A percentile compares a stretch with the other conserved stretches of the same genome.
These are phyloP conservation scores for Nitzschia sp. DNA, from an alignment of 108 stramenopile species.

Conservation along the genomic window DNA sequence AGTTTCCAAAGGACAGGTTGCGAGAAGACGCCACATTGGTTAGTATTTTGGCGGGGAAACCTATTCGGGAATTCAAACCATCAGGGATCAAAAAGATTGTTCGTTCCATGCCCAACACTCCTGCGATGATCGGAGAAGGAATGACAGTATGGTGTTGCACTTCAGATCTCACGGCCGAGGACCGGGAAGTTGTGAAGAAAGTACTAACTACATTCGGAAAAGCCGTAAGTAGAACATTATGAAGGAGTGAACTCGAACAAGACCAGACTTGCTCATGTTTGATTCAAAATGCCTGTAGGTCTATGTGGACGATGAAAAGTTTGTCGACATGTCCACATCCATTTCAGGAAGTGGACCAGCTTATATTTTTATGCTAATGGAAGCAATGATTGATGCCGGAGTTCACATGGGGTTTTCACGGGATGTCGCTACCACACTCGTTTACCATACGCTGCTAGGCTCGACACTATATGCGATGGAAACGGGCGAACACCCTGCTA, in stretches of 20 bases:
- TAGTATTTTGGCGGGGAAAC: constrained; percentile 64
- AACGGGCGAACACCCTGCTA: constrained; percentile 81
- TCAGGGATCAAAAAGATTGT: constrained; percentile 65
- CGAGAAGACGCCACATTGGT: constrained; percentile 60
- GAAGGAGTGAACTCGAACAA: too few species aligned
- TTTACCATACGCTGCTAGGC: constrained; percentile 78
- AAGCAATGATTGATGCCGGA: constrained; percentile 92
- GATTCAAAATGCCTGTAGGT: constrained; percentile 33
- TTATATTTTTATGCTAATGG: constrained; percentile 92
- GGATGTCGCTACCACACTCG: constrained; percentile 74
- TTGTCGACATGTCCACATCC: constrained; percentile 90
- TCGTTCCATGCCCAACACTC: constrained; percentile 95
- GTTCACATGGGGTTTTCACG: constrained; percentile 92
- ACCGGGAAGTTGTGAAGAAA: constrained; percentile 55
- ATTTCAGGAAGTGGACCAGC: constrained; percentile 92
- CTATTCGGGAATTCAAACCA: constrained; percentile 45
- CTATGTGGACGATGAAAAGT: constrained; percentile 88
- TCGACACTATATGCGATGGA: constrained; percentile 87
- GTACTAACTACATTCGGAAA: constrained; percentile 79
- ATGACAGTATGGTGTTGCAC: constrained; percentile 89
- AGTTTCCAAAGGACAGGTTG: constrained; percentile 35
- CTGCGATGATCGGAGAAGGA: constrained; percentile 80
- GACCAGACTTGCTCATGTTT: background rate
- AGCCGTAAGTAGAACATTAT: constrained; percentile 38
- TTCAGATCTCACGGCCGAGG: constrained; percentile 57